phyloP scores from a whole-genome alignment of 352 stramenopile genomes.

The Pythium guiyangense region DNA sequence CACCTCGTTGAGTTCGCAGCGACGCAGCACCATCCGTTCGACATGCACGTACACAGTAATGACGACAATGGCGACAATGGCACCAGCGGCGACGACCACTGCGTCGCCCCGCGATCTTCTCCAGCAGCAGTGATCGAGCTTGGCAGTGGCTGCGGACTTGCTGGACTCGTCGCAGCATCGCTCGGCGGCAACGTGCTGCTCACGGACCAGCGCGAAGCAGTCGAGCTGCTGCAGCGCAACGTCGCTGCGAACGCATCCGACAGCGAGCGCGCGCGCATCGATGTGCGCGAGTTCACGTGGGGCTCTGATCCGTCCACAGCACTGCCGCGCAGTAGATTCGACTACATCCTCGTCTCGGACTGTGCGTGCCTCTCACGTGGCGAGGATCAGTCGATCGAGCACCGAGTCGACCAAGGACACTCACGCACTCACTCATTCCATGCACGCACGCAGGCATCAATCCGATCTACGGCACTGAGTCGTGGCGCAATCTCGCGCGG shows the following conservation, averaged over 20 bases:
- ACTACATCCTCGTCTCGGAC: conserved; percentile 77
- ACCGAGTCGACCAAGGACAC: background rate
- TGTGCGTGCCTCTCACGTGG: conserved; percentile 30
- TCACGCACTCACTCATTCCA: background rate
- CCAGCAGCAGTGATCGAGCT: conserved; percentile 56
- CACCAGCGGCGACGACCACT: background rate
- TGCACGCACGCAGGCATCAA: conserved; percentile 48
- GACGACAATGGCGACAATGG: background rate
- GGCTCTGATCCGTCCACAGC: conserved; percentile 23
- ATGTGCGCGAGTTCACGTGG: conserved; percentile 61
- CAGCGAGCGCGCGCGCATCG: conserved; percentile 30
- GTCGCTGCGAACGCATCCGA: conserved; percentile 36
- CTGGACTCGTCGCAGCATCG: conserved; percentile 52
- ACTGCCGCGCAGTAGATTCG: conserved; percentile 26
- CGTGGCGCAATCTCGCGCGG: conserved; percentile 66
- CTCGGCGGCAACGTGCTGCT: conserved; percentile 67
- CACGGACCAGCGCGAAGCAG: conserved; percentile 62
- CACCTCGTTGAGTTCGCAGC: conserved; percentile 41
- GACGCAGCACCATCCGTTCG: conserved; percentile 9
- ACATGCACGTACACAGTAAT: conserved; percentile 5
- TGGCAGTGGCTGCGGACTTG: conserved; percentile 75
- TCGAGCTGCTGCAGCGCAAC: conserved; percentile 69
- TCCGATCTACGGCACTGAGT: conserved; percentile 77
- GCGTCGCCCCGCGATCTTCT: background rate
- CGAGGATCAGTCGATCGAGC: too few relatives aligned